A percentile compares a stretch with the other conserved stretches of the same genome.
Evolutionary conservation across 1,284 basidiomycete genomes (phyloP).

Genomic region (Heterobasidion irregulare): DNA sequence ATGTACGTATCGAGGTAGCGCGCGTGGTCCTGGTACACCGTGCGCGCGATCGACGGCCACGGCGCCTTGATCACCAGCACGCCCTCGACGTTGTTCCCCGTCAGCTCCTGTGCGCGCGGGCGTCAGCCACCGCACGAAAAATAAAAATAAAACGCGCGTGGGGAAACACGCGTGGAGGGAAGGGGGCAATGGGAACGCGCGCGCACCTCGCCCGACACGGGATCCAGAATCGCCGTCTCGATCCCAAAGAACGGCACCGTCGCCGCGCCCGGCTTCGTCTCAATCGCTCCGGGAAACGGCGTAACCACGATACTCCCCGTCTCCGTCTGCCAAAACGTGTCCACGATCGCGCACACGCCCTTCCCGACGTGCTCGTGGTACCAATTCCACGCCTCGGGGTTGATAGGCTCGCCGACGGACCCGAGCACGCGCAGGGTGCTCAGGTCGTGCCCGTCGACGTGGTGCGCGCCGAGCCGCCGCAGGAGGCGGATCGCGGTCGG

Average conservation of each 20-base stretch:
- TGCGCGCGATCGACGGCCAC: conserved; percentile 97
- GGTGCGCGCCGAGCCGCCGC: conserved; percentile 81
- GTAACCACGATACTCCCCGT: conserved; percentile 95
- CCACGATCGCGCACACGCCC: conserved; percentile 88
- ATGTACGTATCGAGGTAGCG: conserved; percentile 85
- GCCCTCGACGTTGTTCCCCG: conserved; percentile 85
- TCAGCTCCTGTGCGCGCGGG: conserved; percentile 45
- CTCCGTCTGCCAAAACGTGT: conserved; percentile 98
- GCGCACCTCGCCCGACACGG: conserved; percentile 58
- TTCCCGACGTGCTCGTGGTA: conserved; percentile 93
- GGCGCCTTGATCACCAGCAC: conserved; percentile 82
- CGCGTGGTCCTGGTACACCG: conserved; percentile 89
- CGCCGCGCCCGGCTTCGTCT: conserved; percentile 94
- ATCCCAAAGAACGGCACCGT: conserved; percentile 98
- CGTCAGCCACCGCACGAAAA: neutral
- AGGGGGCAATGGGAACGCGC: neutral
- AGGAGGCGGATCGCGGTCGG: conserved; percentile 92
- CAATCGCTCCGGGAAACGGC: conserved; percentile 91
- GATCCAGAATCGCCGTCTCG: conserved; percentile 83
- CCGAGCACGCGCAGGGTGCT: conserved; percentile 83
- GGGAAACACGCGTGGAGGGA: conserved; percentile 1
- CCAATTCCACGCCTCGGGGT: conserved; percentile 99
- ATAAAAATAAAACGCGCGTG: no score
- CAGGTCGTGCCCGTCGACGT: conserved; percentile 83
- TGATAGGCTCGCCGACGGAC: conserved; percentile 96